A percentile compares a stretch with the other conserved stretches of the same genome.
phyloP scores from a whole-genome alignment of 1,139 yeast genomes.

The Protomyces gravidus region DNA sequence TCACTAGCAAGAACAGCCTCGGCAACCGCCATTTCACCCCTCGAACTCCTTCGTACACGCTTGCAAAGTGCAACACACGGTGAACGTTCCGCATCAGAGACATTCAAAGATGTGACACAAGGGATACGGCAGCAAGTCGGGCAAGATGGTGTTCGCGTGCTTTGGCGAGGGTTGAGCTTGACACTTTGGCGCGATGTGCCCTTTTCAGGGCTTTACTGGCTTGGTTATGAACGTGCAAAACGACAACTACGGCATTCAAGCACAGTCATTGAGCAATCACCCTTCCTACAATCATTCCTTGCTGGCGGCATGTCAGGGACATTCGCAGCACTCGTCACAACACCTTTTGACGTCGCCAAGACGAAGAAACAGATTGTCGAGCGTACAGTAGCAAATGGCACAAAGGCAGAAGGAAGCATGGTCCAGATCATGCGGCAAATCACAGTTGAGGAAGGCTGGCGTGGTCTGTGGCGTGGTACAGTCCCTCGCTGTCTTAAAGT shows the following conservation, averaged over 20 bases:
- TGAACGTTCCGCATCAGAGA: slow-evolving; percentile 20
- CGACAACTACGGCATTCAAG: slow-evolving; percentile 33
- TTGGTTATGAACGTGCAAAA: slow-evolving; percentile 56
- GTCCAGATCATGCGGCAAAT: slow-evolving; percentile 61
- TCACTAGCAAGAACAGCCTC: slow-evolving; percentile 76
- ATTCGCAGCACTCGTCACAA: slow-evolving; percentile 78
- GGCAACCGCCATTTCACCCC: slow-evolving; percentile 80
- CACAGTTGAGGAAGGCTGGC: slow-evolving; percentile 63
- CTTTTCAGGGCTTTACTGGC: slow-evolving; percentile 93
- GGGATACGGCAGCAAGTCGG: slow-evolving; percentile 58
- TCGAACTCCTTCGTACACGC: slow-evolving; percentile 81
- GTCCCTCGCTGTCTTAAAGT: slow-evolving; percentile 82
- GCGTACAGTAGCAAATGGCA: slow-evolving; percentile 34
- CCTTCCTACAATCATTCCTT: slow-evolving; percentile 68
- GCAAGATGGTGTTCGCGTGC: slow-evolving; percentile 55
- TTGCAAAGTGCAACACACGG: slow-evolving; percentile 57
- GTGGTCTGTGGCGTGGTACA: slow-evolving; percentile 78
- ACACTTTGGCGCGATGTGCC: slow-evolving; percentile 98
- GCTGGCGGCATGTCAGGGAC: slow-evolving; percentile 85
- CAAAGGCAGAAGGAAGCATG: slow-evolving; percentile 46
- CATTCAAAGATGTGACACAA: slow-evolving; percentile 33
- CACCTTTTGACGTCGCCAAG: slow-evolving; percentile 96
- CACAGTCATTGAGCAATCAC: slow-evolving; percentile 46
- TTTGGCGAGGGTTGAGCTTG: slow-evolving; percentile 79
- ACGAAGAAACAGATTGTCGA: slow-evolving; percentile 75